A percentile compares a stretch with the other conserved stretches of the same genome.
Conservation (phyloP, 768 basidiomycete genomes). For the Mycena chlorophos region DNA sequence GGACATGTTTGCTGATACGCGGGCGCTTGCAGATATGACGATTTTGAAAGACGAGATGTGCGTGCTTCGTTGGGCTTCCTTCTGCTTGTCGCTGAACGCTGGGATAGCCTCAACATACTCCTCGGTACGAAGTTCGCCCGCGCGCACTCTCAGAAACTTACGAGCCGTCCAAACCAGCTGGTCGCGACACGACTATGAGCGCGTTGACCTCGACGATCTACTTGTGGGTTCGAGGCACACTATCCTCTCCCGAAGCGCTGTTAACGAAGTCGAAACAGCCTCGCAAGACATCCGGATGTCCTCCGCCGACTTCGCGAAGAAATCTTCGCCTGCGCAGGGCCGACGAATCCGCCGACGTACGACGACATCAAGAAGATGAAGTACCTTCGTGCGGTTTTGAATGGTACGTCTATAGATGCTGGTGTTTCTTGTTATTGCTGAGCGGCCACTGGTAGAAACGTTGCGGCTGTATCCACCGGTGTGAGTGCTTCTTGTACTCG, state of each 20-base stretch:
- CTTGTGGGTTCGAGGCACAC: not conserved
- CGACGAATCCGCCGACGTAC: not conserved
- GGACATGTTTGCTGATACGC: no score
- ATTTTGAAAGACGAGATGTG: not conserved
- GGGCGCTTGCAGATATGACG: not conserved
- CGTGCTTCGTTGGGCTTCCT: not conserved
- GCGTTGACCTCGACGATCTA: not conserved
- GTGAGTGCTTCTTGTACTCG: no score
- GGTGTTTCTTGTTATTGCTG: not conserved
- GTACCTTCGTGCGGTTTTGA: not conserved
- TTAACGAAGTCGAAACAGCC: no score
- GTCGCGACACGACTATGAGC: not conserved
- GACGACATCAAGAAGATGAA: conserved; percentile 1
- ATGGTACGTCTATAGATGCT: not conserved
- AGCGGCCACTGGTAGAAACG: no score
- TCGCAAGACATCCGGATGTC: not conserved
- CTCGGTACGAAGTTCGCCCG: not conserved
- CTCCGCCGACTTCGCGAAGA: not conserved
- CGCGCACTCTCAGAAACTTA: not conserved
- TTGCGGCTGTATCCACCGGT: conserved; percentile 55
- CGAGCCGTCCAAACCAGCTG: not conserved
- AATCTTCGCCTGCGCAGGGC: not conserved
- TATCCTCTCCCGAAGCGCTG: no score
- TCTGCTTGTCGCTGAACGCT: not conserved
- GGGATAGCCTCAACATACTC: not conserved